These are phyloP conservation scores for Aspergillus tamarii DNA, from an alignment of 2,329 filamentous ascomycete species.

Conservation along the genomic window DNA sequence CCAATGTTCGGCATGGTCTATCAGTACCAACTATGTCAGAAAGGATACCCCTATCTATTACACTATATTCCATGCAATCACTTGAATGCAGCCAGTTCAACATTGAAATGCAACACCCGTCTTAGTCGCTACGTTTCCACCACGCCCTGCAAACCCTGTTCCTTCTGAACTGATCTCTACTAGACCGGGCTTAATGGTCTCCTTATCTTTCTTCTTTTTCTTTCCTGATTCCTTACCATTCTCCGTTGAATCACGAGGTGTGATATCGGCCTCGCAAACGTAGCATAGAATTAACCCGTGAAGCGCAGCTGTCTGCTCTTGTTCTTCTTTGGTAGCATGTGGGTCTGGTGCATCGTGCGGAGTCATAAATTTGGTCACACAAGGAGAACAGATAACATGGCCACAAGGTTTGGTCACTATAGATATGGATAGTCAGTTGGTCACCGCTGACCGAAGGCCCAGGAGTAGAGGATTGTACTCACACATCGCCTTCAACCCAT, in stretches of 20 bases:
- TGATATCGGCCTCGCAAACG: constrained; percentile 83
- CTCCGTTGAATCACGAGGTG: constrained; percentile 41
- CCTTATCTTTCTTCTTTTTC: constrained; percentile 48
- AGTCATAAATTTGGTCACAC: constrained; percentile 80
- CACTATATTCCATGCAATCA: neutral
- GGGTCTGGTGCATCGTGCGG: constrained; percentile 59
- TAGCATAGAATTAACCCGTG: constrained; percentile 69
- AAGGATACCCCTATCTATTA: neutral
- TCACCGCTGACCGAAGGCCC: neutral
- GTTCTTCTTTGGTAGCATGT: constrained; percentile 60
- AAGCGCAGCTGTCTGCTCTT: constrained; percentile 35
- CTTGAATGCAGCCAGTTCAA: constrained; percentile 45
- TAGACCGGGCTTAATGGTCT: constrained; percentile 69
- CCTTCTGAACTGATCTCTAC: constrained; percentile 83
- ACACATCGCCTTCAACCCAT: constrained; percentile 76
- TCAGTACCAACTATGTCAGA: neutral
- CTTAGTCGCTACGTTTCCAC: constrained; percentile 79
- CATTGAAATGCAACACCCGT: constrained; percentile 81
- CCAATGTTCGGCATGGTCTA: neutral
- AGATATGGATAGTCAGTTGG: constrained; percentile 8
- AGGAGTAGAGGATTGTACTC: constrained; percentile 26
- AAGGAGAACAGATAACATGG: constrained; percentile 85
- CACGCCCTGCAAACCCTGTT: constrained; percentile 89
- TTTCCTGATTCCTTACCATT: constrained; percentile 22
- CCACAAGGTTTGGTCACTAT: constrained; percentile 81